phyloP scores from a whole-genome alignment of 2,329 filamentous ascomycete genomes.

The Penicillium frequentans region DNA sequence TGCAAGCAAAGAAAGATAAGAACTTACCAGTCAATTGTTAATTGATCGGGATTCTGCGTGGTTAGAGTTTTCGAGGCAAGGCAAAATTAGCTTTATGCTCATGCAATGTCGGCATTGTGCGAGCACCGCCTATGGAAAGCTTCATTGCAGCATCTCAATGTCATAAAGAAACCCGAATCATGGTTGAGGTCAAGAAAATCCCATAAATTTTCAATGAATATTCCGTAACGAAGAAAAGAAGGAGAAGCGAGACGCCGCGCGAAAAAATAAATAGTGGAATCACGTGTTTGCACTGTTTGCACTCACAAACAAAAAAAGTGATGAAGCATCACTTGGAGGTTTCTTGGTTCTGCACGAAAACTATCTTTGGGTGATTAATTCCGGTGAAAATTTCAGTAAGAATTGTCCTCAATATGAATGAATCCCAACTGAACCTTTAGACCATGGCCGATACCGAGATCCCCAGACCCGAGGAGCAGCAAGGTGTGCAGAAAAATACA shows the following conservation, averaged over 20 bases:
- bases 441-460: conserved; percentile 34
- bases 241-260: not conserved
- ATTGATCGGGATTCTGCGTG: not conserved
- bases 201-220: not conserved
- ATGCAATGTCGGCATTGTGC: not conserved
- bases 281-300: conserved; percentile 22
- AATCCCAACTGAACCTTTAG: not conserved
- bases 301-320: conserved; percentile 20
- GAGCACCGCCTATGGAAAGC: not conserved
- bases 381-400: not conserved
- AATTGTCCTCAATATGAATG: not conserved
- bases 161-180: not conserved
- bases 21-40: not conserved
- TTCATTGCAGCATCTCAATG: not conserved
- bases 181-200: not conserved
- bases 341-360: not conserved
- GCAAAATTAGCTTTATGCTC: not conserved
- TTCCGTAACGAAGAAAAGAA: conserved; percentile 11
- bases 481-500: conserved; percentile 30
- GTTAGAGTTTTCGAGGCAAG: not conserved
- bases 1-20: not conserved
- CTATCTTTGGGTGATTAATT: not conserved
- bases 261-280: conserved; percentile 16
- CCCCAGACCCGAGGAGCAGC: conserved; percentile 27
- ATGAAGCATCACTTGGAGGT: conserved; percentile 2